phyloP scores from a whole-genome alignment of 2,329 filamentous ascomycete genomes.

The Tricladium varicosporioides region DNA sequence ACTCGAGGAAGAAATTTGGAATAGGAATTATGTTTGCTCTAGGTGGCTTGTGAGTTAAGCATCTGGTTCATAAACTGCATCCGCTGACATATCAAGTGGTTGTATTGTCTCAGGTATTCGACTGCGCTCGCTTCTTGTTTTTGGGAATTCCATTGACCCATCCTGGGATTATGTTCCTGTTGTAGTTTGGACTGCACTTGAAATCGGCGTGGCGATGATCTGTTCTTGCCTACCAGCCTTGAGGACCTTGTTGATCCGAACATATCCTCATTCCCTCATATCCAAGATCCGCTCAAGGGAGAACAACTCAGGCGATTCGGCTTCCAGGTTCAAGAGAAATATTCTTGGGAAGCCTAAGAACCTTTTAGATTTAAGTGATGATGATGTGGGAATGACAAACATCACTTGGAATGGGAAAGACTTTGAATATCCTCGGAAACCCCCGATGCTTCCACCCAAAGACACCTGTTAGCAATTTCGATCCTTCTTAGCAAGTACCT shows the following conservation, averaged over 20 bases:
- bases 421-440: neutral
- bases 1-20: too few species aligned
- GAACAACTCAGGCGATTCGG: neutral
- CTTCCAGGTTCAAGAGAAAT: neutral
- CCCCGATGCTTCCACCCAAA: neutral
- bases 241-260: conserved; percentile 35
- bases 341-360: neutral
- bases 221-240: conserved; percentile 42
- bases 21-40: too few species aligned
- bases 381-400: neutral
- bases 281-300: neutral
- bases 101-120: conserved; percentile 17
- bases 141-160: conserved; percentile 16
- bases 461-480: neutral
- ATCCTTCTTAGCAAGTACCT: neutral
- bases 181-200: conserved; percentile 34
- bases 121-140: conserved; percentile 13
- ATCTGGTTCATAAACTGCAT: neutral
- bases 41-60: neutral
- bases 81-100: conserved; percentile 1
- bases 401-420: neutral
- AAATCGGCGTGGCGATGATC: conserved; percentile 37
- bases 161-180: conserved; percentile 30
- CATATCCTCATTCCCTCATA: neutral
- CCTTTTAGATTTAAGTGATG: neutral